Percentiles rank a stretch among this genome's conserved stretches.
Conservation (phyloP, 2,329 filamentous ascomycete genomes). For the Penicillium sp. region DNA sequence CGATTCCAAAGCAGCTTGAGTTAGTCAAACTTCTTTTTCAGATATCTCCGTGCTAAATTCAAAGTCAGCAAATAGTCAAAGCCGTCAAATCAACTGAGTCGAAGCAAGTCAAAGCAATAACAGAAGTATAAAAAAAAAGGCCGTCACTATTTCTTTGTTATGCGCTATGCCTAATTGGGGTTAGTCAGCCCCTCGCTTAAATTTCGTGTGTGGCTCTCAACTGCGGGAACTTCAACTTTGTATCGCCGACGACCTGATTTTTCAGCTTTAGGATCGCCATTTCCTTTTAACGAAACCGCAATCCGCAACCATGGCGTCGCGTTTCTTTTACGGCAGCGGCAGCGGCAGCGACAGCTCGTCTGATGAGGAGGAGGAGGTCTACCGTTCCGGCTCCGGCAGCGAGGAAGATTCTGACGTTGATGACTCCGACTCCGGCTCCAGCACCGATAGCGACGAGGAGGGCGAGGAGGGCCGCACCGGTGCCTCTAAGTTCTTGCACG, state of each 20-base stretch:
- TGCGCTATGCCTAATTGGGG: slow-evolving; percentile 30
- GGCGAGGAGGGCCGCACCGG: slow-evolving; percentile 62
- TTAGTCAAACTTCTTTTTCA: too few relatives aligned
- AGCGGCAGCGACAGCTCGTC: slow-evolving; percentile 93
- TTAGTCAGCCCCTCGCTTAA: slow-evolving; percentile 47
- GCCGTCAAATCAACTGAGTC: too few relatives aligned
- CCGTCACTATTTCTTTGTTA: slow-evolving; percentile 4
- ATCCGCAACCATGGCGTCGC: slow-evolving; percentile 69
- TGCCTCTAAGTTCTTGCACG: slow-evolving; percentile 80
- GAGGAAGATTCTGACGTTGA: slow-evolving; percentile 63
- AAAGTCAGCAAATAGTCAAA: neutral
- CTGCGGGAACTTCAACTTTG: slow-evolving; percentile 25
- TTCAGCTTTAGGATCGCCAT: slow-evolving; percentile 24
- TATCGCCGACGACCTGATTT: slow-evolving; percentile 26
- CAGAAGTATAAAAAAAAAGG: slow-evolving; percentile 4
- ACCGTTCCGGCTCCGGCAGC: slow-evolving; percentile 66
- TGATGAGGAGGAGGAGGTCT: slow-evolving; percentile 87
- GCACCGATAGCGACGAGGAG: slow-evolving; percentile 53
- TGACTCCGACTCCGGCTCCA: slow-evolving; percentile 51
- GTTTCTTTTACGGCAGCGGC: slow-evolving; percentile 94
- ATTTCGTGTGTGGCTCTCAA: slow-evolving; percentile 45
- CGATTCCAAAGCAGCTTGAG: neutral
- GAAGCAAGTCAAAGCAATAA: neutral
- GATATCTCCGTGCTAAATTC: neutral
- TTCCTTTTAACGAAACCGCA: slow-evolving; percentile 16